Percentiles rank a stretch among this genome's conserved stretches.
Evolutionary conservation across 768 basidiomycete genomes (phyloP).

Genomic region (Leccinum imitatum): DNA sequence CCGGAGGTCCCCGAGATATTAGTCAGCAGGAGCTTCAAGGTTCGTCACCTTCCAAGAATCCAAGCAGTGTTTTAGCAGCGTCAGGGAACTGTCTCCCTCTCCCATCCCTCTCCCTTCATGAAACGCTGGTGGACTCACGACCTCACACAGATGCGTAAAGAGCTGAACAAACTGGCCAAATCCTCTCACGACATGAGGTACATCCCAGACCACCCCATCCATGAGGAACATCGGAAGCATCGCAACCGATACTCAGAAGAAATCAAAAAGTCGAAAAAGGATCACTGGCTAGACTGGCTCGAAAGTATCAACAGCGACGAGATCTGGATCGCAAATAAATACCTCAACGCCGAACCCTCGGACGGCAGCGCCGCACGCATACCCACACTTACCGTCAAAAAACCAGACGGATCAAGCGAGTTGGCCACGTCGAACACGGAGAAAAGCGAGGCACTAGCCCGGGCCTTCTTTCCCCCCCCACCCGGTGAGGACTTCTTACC

Average conservation of each 20-base stretch:
- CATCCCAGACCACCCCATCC: neutral
- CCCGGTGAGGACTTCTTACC: neutral
- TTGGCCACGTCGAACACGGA: neutral
- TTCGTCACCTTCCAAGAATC: no score
- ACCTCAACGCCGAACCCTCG: neutral
- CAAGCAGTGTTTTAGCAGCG: no score
- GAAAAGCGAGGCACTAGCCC: neutral
- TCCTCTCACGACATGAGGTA: neutral
- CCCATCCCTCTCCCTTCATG: neutral
- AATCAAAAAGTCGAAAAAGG: constrained; percentile 2
- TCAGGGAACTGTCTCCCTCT: constrained; percentile 30
- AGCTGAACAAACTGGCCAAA: neutral
- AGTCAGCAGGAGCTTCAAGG: no score
- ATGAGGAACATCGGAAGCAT: neutral
- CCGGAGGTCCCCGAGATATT: no score
- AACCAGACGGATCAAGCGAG: neutral
- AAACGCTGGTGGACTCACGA: constrained; percentile 2
- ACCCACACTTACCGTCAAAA: constrained; percentile 6
- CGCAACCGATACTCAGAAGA: neutral
- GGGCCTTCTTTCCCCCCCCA: neutral
- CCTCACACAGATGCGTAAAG: neutral
- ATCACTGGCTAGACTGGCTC: constrained; percentile 13
- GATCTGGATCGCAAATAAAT: constrained; percentile 3
- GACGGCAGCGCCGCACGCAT: neutral
- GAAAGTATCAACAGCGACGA: neutral